phyloP scores from a whole-genome alignment of 257 asterid genomes.

The Plantago major region DNA sequence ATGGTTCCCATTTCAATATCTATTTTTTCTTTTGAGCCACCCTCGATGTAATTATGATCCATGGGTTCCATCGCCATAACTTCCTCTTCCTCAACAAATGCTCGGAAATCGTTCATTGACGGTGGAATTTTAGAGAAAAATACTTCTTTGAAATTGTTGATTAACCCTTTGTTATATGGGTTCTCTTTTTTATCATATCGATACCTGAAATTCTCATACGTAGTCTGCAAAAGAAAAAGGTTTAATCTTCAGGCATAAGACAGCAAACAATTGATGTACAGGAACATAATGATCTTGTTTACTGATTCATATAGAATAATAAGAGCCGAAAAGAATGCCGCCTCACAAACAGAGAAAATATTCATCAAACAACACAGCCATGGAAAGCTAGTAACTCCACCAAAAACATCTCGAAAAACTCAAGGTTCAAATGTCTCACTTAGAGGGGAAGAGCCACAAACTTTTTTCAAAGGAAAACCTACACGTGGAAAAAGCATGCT shows the following conservation, averaged over 20 bases:
- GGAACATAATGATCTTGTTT: not conserved
- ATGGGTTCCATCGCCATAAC: slow-evolving; percentile 29
- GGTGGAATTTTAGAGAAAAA: slow-evolving; percentile 75
- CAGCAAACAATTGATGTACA: not conserved
- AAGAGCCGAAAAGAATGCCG: not conserved
- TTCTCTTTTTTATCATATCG: slow-evolving; percentile 73
- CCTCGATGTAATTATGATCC: slow-evolving; percentile 34
- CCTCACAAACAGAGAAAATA: not conserved
- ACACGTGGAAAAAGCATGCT: not conserved
- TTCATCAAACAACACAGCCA: not conserved
- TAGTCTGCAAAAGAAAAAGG: slow-evolving; percentile 53
- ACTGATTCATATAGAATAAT: not conserved
- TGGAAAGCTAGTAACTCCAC: too few relatives aligned
- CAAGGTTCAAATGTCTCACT: too few relatives aligned
- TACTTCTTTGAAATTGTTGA: slow-evolving; percentile 61
- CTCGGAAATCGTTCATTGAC: slow-evolving; percentile 59
- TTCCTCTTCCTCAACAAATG: slow-evolving; percentile 54
- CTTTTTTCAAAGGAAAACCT: too few relatives aligned
- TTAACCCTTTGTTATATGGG: slow-evolving; percentile 78
- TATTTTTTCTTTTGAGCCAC: slow-evolving; percentile 54
- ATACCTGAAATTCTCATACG: slow-evolving; percentile 89
- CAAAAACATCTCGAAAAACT: too few relatives aligned
- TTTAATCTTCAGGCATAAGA: not conserved
- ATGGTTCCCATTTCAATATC: slow-evolving; percentile 70
- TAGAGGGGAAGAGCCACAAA: too few relatives aligned